These are phyloP conservation scores for Boletus vermiculosoides DNA, from an alignment of 768 basidiomycete species.

Conservation along the genomic window DNA sequence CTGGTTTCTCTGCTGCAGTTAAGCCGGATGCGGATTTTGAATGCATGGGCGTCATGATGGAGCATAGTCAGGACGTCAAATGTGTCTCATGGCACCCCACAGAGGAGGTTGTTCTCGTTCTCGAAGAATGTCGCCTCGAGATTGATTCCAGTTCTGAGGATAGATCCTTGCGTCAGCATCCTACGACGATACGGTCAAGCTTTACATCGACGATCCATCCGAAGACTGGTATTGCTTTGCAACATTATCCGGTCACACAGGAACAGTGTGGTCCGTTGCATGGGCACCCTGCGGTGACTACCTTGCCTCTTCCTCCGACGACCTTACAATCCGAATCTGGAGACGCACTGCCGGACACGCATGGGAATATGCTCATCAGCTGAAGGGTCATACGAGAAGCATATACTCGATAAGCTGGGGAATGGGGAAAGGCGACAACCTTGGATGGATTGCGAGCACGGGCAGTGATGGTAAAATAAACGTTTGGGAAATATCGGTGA, in stretches of 20 bases:
- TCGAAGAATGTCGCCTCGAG: background rate
- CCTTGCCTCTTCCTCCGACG: constrained; percentile 86
- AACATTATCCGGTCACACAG: constrained; percentile 76
- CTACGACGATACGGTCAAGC: constrained; percentile 94
- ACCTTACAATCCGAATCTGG: constrained; percentile 84
- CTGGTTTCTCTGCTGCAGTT: constrained; percentile 42
- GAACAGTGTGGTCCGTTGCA: constrained; percentile 90
- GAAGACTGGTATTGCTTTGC: constrained; percentile 92
- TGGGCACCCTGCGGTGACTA: constrained; percentile 78
- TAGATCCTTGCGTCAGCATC: constrained; percentile 96
- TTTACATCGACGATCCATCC: constrained; percentile 89
- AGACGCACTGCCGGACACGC: constrained; percentile 56
- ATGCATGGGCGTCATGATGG: constrained; percentile 93
- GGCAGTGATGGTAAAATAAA: constrained; percentile 85
- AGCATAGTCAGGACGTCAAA: constrained; percentile 96
- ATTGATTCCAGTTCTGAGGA: constrained; percentile 20
- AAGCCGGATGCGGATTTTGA: constrained; percentile 93
- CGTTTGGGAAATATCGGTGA: constrained; percentile 73
- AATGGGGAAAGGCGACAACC: constrained; percentile 37
- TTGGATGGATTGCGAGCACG: constrained; percentile 84
- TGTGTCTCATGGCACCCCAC: constrained; percentile 91
- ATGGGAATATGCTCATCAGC: constrained; percentile 60
- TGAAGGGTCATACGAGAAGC: constrained; percentile 67
- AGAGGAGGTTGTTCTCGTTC: constrained; percentile 68
- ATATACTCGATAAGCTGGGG: constrained; percentile 85